These are phyloP conservation scores for Cercophora samala DNA, from an alignment of 495 filamentous ascomycete genomes.

Conservation along the genomic window DNA sequence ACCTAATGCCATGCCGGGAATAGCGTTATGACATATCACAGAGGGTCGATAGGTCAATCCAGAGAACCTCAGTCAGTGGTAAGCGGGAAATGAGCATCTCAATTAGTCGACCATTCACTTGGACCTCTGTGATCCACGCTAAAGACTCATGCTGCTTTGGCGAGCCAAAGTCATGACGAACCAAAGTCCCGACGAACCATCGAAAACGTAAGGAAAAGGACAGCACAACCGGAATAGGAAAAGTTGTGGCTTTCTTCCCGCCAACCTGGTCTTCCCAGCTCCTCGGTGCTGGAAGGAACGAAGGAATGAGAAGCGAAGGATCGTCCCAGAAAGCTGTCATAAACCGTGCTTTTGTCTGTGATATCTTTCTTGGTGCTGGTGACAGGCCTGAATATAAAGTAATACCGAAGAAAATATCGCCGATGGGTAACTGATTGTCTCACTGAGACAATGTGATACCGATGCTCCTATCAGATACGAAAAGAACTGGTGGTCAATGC, in stretches of 20 bases:
- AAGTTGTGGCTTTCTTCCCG: not conserved
- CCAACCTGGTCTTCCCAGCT: constrained; percentile 2
- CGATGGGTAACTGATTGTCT: not conserved
- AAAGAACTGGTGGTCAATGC: constrained; percentile 6
- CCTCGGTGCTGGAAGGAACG: constrained; percentile 13
- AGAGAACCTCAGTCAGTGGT: not conserved
- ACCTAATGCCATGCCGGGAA: not conserved
- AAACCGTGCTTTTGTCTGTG: not conserved
- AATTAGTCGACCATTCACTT: not conserved
- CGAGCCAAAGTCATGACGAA: constrained; percentile 2
- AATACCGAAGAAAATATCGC: not conserved
- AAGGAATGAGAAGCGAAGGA: constrained; percentile 3
- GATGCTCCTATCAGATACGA: not conserved
- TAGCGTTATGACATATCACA: not conserved
- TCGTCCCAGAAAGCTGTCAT: not conserved
- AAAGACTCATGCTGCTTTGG: not conserved
- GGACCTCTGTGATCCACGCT: not conserved
- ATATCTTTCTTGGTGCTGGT: not conserved
- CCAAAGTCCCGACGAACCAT: not conserved
- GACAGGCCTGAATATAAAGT: not conserved
- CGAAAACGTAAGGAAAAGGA: not conserved
- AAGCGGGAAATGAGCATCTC: not conserved
- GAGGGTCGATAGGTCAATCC: not conserved
- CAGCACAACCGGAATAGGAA: not conserved
- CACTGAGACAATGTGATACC: not conserved